phyloP scores from a whole-genome alignment of 2,329 filamentous ascomycete species.

The Clarireedia hainanense region DNA sequence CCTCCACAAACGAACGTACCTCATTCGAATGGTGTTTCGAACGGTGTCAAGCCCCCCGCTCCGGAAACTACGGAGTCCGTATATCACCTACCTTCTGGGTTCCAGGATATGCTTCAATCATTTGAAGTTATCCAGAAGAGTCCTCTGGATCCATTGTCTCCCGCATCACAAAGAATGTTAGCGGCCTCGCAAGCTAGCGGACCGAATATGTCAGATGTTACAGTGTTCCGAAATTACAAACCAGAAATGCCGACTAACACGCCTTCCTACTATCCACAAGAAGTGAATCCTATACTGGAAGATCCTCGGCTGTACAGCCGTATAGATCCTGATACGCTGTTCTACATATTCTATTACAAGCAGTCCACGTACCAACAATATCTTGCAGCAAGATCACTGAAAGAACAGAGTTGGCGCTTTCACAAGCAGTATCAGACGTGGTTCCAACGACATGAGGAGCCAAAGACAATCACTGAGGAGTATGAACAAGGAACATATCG shows the following conservation, averaged over 20 bases:
- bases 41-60: slow-evolving; percentile 39
- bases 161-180: slow-evolving; percentile 66
- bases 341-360: slow-evolving; percentile 99
- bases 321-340: slow-evolving; percentile 92
- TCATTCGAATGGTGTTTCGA: slow-evolving; percentile 44
- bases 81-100: slow-evolving; percentile 81
- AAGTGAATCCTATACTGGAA: slow-evolving; percentile 85
- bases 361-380: slow-evolving; percentile 95
- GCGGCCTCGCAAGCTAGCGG: slow-evolving; percentile 64
- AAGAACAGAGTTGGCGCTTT: slow-evolving; percentile 97
- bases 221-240: slow-evolving; percentile 75
- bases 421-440: slow-evolving; percentile 99
- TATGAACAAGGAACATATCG: slow-evolving; percentile 98
- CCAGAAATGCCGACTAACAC: slow-evolving; percentile 75
- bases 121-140: slow-evolving; percentile 64
- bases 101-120: slow-evolving; percentile 85
- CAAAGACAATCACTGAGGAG: slow-evolving; percentile 97
- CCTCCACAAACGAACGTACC: slow-evolving; percentile 16
- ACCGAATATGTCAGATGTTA: slow-evolving; percentile 68
- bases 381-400: slow-evolving; percentile 89
- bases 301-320: slow-evolving; percentile 80
- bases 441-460: slow-evolving; percentile 98
- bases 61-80: slow-evolving; percentile 59
- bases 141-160: slow-evolving; percentile 36
- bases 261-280: slow-evolving; percentile 80